phyloP scores from a whole-genome alignment of 2,329 filamentous ascomycete species.

The Colletotrichum higginsianum region DNA sequence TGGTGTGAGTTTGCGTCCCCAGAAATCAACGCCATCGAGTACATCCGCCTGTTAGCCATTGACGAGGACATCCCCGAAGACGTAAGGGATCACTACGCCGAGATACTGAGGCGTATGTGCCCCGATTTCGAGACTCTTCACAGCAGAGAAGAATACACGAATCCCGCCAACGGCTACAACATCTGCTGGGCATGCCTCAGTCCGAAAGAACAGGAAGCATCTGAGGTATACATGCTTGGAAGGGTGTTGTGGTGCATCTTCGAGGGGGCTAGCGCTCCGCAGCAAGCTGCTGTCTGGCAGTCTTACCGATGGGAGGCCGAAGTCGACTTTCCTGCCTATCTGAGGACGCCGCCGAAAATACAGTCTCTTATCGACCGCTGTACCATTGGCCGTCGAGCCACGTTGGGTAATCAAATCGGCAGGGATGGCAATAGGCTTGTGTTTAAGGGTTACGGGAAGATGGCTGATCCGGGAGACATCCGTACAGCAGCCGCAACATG shows the following conservation, averaged over 20 bases:
- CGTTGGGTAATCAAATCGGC: slow-evolving; percentile 61
- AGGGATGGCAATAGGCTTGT: slow-evolving; percentile 63
- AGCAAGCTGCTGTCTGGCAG: slow-evolving; percentile 70
- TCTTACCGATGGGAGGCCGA: slow-evolving; percentile 71
- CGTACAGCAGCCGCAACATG: slow-evolving; percentile 59
- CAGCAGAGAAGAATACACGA: slow-evolving; percentile 61
- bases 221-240: slow-evolving; percentile 75
- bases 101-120: slow-evolving; percentile 59
- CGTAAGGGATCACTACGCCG: slow-evolving; percentile 57
- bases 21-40: slow-evolving; percentile 73
- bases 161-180: slow-evolving; percentile 67
- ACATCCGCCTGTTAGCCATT: slow-evolving; percentile 67
- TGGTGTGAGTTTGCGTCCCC: slow-evolving; percentile 75
- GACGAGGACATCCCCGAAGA: slow-evolving; percentile 62
- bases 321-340: slow-evolving; percentile 69
- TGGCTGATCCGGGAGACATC: slow-evolving; percentile 53
- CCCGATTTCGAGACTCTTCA: slow-evolving; percentile 62
- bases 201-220: slow-evolving; percentile 66
- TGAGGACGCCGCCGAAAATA: slow-evolving; percentile 61
- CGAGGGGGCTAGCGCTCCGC: slow-evolving; percentile 71
- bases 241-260: slow-evolving; percentile 75
- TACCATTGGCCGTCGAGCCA: slow-evolving; percentile 63
- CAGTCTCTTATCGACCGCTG: slow-evolving; percentile 66
- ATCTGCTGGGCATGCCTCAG: slow-evolving; percentile 70
- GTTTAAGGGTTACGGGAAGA: slow-evolving; percentile 53